Percentiles rank a stretch among this genome's conserved stretches.
phyloP scores from a whole-genome alignment of 345 rosid species.

The Lagerstroemia speciosa region DNA sequence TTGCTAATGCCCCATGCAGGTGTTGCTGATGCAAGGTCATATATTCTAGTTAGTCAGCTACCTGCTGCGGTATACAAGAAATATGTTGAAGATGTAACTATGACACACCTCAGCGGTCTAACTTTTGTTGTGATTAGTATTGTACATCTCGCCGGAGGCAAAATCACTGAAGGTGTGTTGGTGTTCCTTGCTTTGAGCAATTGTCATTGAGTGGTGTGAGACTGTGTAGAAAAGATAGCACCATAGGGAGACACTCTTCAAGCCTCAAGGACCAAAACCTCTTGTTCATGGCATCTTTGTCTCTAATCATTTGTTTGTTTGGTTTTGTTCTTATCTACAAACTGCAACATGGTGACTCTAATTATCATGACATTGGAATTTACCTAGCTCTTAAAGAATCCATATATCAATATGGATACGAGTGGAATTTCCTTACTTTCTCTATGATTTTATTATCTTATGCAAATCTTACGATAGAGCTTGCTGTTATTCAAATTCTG shows the following conservation, averaged over 20 bases:
- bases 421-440: background rate
- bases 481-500: slow-evolving; percentile 1
- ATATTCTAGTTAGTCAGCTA: slow-evolving; percentile 63
- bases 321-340: background rate
- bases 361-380: background rate
- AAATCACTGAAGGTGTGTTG: slow-evolving; percentile 62
- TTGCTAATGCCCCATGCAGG: slow-evolving; percentile 27
- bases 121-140: slow-evolving; percentile 64
- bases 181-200: background rate
- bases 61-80: slow-evolving; percentile 56
- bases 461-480: background rate
- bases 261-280: background rate
- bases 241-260: background rate
- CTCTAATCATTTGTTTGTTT: background rate
- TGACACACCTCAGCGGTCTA: slow-evolving; percentile 56
- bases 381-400: background rate
- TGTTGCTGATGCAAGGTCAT: slow-evolving; percentile 56
- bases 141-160: slow-evolving; percentile 79
- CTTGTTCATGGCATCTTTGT: background rate
- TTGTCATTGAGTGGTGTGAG: background rate
- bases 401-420: background rate
- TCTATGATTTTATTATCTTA: background rate
- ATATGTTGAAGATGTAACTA: slow-evolving; percentile 50
- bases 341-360: background rate
- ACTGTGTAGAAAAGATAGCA: background rate